These are phyloP conservation scores for Serendipita indica DNA, from an alignment of 768 basidiomycete species.

Conservation along the genomic window DNA sequence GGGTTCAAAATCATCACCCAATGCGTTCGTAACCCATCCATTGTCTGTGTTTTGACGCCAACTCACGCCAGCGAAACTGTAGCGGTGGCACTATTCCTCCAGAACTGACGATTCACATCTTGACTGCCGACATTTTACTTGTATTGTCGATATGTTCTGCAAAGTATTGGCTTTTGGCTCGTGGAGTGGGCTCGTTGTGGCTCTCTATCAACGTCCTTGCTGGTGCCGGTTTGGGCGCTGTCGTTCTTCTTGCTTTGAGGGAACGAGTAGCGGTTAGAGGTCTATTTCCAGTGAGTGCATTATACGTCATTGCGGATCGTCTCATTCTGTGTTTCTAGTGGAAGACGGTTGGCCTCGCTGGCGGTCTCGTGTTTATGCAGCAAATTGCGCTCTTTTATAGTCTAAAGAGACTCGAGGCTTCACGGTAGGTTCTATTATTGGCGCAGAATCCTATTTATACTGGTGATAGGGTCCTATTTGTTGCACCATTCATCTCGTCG, in stretches of 20 bases:
- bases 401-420: neutral
- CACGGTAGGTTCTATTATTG: neutral
- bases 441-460: neutral
- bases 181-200: constrained; percentile 5
- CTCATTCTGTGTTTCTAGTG: neutral
- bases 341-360: neutral
- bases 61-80: neutral
- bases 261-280: neutral
- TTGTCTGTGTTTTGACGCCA: neutral
- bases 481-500: neutral
- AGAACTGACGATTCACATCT: neutral
- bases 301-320: neutral
- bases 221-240: neutral
- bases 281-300: neutral
- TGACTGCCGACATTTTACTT: neutral
- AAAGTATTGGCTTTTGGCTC: constrained; percentile 1
- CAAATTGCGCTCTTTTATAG: constrained; percentile 4
- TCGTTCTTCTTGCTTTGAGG: neutral
- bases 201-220: constrained; percentile 6
- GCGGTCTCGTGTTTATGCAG: neutral
- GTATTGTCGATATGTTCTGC: neutral
- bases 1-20: neutral
- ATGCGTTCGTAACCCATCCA: neutral
- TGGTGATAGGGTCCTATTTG: neutral
- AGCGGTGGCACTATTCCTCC: neutral